phyloP scores from a whole-genome alignment of 768 basidiomycete species.

The Pisolithus albus region DNA sequence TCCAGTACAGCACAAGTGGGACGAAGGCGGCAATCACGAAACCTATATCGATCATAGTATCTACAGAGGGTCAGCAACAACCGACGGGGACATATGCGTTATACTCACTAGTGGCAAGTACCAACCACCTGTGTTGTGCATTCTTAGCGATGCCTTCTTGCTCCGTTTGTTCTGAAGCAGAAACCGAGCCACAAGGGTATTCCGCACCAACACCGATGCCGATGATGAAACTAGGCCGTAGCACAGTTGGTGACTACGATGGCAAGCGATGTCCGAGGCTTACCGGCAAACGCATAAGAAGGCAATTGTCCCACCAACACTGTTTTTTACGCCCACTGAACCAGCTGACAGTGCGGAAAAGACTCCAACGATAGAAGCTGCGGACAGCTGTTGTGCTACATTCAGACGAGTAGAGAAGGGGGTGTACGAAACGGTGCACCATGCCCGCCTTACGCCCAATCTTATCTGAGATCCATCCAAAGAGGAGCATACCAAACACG shows the following conservation, averaged over 20 bases:
- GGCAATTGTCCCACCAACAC: slow-evolving; percentile 59
- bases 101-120: slow-evolving; percentile 76
- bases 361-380: slow-evolving; percentile 75
- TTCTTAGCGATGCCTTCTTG: slow-evolving; percentile 70
- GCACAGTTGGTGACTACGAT: background rate
- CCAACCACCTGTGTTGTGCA: slow-evolving; percentile 81
- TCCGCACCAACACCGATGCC: slow-evolving; percentile 87
- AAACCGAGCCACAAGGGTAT: slow-evolving; percentile 87
- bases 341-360: slow-evolving; percentile 82
- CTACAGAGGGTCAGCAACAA: slow-evolving; percentile 28
- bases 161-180: slow-evolving; percentile 86
- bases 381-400: slow-evolving; percentile 52
- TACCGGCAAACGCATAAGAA: slow-evolving; percentile 79
- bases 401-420: background rate
- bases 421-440: slow-evolving; percentile 37
- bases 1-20: slow-evolving; percentile 84
- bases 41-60: slow-evolving; percentile 80
- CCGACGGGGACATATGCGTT: background rate
- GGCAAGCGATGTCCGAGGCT: slow-evolving; percentile 6
- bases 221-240: slow-evolving; percentile 58
- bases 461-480: slow-evolving; percentile 83
- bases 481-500: slow-evolving; percentile 76
- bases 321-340: slow-evolving; percentile 70
- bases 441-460: slow-evolving; percentile 85
- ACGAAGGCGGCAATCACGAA: slow-evolving; percentile 78